phyloP scores from a whole-genome alignment of 805 yeast species.

The Nakazawaea ernobii region DNA sequence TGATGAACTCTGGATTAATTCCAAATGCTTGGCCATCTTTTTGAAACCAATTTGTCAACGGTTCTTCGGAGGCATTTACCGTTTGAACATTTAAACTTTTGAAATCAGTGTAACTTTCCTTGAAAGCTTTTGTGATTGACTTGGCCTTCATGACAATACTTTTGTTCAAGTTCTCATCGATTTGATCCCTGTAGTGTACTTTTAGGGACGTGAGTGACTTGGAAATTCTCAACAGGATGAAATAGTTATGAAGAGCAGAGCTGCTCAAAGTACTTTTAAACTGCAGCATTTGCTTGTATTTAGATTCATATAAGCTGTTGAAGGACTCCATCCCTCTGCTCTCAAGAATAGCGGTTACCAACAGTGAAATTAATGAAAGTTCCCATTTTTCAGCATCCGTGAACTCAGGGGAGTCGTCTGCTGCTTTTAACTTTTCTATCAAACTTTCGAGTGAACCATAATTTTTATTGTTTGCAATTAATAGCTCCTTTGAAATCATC shows the following conservation, averaged over 20 bases:
- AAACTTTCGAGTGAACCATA: slow-evolving; percentile 20
- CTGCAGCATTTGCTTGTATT: not conserved
- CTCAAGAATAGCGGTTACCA: slow-evolving; percentile 4
- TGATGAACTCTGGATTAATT: slow-evolving; percentile 13
- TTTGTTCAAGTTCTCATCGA: not conserved
- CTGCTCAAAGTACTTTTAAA: not conserved
- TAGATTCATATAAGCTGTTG: not conserved
- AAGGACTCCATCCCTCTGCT: not conserved
- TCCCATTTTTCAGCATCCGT: slow-evolving; percentile 33
- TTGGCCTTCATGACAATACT: slow-evolving; percentile 1
- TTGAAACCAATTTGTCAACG: slow-evolving; percentile 16
- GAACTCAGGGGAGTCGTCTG: slow-evolving; percentile 14
- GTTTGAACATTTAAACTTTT: slow-evolving; percentile 12
- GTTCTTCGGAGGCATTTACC: slow-evolving; percentile 8
- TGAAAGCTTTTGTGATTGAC: slow-evolving; percentile 10
- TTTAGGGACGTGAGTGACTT: not conserved
- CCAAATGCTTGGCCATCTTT: slow-evolving; percentile 17
- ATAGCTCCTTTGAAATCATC: slow-evolving; percentile 32
- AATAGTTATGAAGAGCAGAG: not conserved
- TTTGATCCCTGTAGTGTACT: not conserved
- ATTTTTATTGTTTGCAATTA: slow-evolving; percentile 27
- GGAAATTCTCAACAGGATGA: not conserved
- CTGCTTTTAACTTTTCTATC: slow-evolving; percentile 12
- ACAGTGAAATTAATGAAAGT: slow-evolving; percentile 15
- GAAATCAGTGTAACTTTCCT: slow-evolving; percentile 14